A percentile compares a stretch with the other conserved stretches of the same genome.
phyloP scores from a whole-genome alignment of 176 grass and related monocot genomes.

The Zea luxurians region DNA sequence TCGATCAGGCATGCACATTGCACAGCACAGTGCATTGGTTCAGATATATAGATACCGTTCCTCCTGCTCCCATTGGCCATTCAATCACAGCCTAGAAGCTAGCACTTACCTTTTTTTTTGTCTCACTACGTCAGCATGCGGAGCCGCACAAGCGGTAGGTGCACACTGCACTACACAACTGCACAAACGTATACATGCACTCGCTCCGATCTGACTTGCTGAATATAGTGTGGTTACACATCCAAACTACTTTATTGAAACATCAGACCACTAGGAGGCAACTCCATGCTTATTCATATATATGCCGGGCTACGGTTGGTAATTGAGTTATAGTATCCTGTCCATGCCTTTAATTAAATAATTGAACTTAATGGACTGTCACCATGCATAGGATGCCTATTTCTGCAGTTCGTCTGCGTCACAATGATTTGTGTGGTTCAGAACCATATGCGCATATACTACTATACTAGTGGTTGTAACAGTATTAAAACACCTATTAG shows the following conservation, averaged over 20 bases:
- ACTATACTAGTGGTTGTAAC: no score
- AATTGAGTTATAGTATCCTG: no score
- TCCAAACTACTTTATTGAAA: not conserved
- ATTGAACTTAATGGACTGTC: no score
- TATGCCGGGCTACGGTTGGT: no score
- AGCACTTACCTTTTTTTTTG: not conserved
- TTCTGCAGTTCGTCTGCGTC: no score
- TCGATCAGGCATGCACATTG: not conserved
- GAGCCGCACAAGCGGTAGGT: constrained; percentile 19
- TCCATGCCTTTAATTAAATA: no score
- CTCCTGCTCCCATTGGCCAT: constrained; percentile 20
- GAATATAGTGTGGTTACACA: constrained; percentile 9
- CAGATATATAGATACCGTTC: constrained; percentile 2
- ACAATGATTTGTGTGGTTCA: no score
- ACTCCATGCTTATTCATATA: not conserved
- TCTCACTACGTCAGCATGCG: constrained; percentile 21
- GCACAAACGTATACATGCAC: not conserved
- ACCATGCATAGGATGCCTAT: no score
- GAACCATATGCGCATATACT: no score
- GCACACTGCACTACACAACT: no score
- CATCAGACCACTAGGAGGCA: not conserved
- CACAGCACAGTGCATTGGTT: no score
- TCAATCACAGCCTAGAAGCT: constrained; percentile 29
- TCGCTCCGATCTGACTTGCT: constrained; percentile 14
- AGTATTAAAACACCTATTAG: no score